Percentiles rank a stretch among this genome's conserved stretches.
These are phyloP conservation scores for Pythium utonaiense DNA, from an alignment of 352 stramenopile species.

Conservation along the genomic window DNA sequence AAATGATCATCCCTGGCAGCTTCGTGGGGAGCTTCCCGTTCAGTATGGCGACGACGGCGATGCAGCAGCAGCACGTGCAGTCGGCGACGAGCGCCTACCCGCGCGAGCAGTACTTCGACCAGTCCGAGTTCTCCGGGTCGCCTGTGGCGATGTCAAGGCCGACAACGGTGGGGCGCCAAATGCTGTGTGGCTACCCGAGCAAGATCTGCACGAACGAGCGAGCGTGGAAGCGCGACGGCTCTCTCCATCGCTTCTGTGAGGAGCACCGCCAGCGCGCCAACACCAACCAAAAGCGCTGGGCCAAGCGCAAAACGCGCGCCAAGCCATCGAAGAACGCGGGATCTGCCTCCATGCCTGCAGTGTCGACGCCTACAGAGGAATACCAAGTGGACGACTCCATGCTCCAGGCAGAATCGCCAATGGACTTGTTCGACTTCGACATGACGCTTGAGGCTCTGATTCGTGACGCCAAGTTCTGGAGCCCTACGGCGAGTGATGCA, in stretches of 20 bases:
- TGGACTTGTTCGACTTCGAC: conserved; percentile 17
- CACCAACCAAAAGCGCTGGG: conserved; percentile 26
- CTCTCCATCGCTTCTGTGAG: conserved; percentile 11
- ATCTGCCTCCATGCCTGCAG: neutral
- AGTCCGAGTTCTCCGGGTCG: neutral
- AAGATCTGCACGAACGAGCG: conserved; percentile 20
- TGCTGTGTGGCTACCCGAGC: conserved; percentile 20
- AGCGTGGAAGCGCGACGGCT: conserved; percentile 11
- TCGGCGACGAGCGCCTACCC: neutral
- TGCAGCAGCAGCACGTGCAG: neutral
- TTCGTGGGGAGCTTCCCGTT: neutral
- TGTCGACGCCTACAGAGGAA: neutral
- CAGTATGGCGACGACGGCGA: neutral
- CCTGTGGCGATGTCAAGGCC: neutral
- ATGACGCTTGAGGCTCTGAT: conserved; percentile 17
- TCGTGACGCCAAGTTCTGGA: conserved; percentile 15
- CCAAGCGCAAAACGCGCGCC: conserved; percentile 14
- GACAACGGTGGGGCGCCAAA: neutral
- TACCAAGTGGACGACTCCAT: conserved; percentile 14
- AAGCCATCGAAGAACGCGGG: conserved; percentile 4
- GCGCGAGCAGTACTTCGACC: neutral
- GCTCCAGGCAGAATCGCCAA: conserved; percentile 11
- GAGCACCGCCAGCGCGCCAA: conserved; percentile 27
- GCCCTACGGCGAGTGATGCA: conserved; percentile 2
- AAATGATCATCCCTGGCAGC: neutral